Evolutionary conservation across 495 filamentous ascomycete species (phyloP), one percentile per base, ranked within the genome.

Genomic region (Cercophora samala): DNA sequence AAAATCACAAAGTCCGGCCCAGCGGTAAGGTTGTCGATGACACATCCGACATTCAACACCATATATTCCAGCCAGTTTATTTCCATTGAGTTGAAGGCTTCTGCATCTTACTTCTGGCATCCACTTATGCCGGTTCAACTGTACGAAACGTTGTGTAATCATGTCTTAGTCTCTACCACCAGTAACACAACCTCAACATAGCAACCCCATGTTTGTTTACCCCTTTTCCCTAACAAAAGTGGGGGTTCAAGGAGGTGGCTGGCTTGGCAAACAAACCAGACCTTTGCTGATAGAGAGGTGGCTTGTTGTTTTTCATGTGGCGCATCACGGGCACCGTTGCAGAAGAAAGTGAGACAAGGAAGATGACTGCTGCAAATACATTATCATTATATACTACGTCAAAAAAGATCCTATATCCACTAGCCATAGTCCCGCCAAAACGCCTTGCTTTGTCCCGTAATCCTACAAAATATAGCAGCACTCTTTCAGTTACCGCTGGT

Each of bases 401-500:
- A 46, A 46, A 46, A n/a, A 46, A 46, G 37, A 46, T 46, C 37
- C 37, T 46, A 46, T 9, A 46, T 46, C 37, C 13, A 46, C 37
- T 46, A 46, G 13, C 15, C 15, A 46, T 46, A 17, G 37, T 46
- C 37, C 9, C 13, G 11, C 37, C 37, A 46, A 46, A 29, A 46
- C 37, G 37, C 37, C 37, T 46, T 46, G 37, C 37, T 46, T 46
- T 9, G 13, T 46, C 2, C 37, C 37, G 13, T 46, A 46, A 46
- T 46, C 37, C 37, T 46, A 46, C 37, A 46, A 3, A 46, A 46
- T 46, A 46, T n/a, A 46, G 37, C 37, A 46, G 13, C 37, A 46
- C 37, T 46, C 13, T 46, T 2, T 46, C 37, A 46, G 37, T 11
- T 46, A 8, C 5, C 37, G 13, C 37, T 13, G 54, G 70, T 74